Evolutionary conservation across 768 basidiomycete species (phyloP).

Genomic region (Leccinum ochraceum): DNA sequence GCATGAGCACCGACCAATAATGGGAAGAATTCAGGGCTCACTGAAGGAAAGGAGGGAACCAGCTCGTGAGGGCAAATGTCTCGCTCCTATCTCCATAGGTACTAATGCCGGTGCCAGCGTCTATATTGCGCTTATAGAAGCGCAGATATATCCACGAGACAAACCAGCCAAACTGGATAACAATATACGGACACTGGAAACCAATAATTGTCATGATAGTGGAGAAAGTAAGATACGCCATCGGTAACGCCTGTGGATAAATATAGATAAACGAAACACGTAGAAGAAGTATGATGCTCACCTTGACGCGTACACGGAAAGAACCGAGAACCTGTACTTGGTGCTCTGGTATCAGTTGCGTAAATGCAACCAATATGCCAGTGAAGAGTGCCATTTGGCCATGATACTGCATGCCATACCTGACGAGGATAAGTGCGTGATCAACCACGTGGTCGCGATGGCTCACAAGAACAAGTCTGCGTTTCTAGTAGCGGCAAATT

Average conservation of each 20-base stretch:
- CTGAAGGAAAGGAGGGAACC: slow-evolving; percentile 98
- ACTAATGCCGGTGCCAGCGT: slow-evolving; percentile 59
- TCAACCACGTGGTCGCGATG: slow-evolving; percentile 7
- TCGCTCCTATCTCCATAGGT: slow-evolving; percentile 93
- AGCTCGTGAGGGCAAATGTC: slow-evolving; percentile 91
- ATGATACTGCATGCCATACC: slow-evolving; percentile 87
- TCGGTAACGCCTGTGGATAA: slow-evolving; percentile 76
- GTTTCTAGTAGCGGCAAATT: slow-evolving; percentile 67
- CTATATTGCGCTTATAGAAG: slow-evolving; percentile 91
- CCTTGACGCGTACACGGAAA: slow-evolving; percentile 88
- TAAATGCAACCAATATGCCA: slow-evolving; percentile 91
- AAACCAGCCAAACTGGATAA: slow-evolving; percentile 99
- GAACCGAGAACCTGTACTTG: slow-evolving; percentile 92
- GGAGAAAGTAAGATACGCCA: slow-evolving; percentile 89
- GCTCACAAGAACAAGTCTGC: slow-evolving; percentile 79
- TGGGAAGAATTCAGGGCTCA: slow-evolving; percentile 42
- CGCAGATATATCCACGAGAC: slow-evolving; percentile 94
- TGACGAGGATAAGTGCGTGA: slow-evolving; percentile 34
- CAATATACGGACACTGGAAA: slow-evolving; percentile 85
- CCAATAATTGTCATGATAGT: slow-evolving; percentile 82
- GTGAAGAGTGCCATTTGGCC: slow-evolving; percentile 93
- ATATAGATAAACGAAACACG: slow-evolving; percentile 4
- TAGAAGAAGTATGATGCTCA: slow-evolving; percentile 29
- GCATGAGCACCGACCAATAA: slow-evolving; percentile 2
- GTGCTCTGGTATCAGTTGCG: slow-evolving; percentile 97